Evolutionary conservation across 2,329 filamentous ascomycete species (phyloP), one percentile per base, ranked within the genome.

Genomic region (Colletotrichum sojae): DNA sequence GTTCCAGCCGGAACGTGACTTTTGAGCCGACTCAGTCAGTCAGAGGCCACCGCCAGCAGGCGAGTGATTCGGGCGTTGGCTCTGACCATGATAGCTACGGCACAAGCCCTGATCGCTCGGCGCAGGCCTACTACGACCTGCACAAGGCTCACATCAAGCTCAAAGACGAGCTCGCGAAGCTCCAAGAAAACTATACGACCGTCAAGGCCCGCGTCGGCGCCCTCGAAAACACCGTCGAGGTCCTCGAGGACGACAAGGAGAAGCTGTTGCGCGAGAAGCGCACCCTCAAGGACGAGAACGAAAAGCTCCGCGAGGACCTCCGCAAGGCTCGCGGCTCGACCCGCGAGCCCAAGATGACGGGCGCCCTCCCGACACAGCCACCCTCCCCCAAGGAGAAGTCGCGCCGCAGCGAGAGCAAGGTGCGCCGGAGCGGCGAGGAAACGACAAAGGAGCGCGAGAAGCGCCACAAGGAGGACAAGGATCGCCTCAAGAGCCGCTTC

Each of bases 401-500:
- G 22, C 71, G 73, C 71, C 78, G 71, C 20, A 77, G 77, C 70
- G 78, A 77, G 73, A 77, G 57, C 71, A 73, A 40, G 72, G 71
- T 68, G 12, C 62, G 67, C 16, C 76, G 76, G 69, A 73, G 77
- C 52, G 75, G 78, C 57, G 70, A 73, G 46, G 49, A 61, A 20
- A 46, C 27, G n/a, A 27, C 27, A 45, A 71, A 71, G 22, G 59
- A 60, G 52, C 69, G 63, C 16, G 75, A 76, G 55, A 70, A 76
- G 56, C 70, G 68, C 15, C 72, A 75, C 65, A 75, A 76, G 63
- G 76, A 74, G 36, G 77, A 79, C 59, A 80, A 79, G 72, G 78
- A 79, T 54, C 80, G 80, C 16, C 76, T 82, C 60, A 78, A 77
- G 36, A 75, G 75, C 63, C 79, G 80, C 31, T 82, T 82, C 69